Conservation (phyloP, 331 rosid species). For the Acacia concinna region DNA sequence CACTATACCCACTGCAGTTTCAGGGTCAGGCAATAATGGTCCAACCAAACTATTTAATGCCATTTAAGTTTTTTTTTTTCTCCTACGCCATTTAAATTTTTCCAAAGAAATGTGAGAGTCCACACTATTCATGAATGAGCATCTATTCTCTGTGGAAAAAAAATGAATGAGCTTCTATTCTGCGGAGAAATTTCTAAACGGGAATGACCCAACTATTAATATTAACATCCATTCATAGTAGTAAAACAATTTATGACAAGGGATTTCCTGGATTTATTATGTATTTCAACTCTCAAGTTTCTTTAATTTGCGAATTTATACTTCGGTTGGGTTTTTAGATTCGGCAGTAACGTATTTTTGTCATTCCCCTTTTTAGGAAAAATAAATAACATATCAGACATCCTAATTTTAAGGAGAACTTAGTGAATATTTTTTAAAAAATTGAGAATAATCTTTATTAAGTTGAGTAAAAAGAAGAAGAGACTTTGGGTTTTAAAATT, state of each 20-base stretch:
- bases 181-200: background rate
- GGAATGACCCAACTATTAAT: background rate
- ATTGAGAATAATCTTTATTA: background rate
- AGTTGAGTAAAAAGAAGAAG: background rate
- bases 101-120: background rate
- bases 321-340: background rate
- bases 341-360: background rate
- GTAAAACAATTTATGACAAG: background rate
- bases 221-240: too few species aligned
- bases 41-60: background rate
- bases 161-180: background rate
- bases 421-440: too few species aligned
- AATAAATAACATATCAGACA: too few species aligned
- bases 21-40: too few species aligned
- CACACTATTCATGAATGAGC: background rate
- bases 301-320: background rate
- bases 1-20: too few species aligned
- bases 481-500: background rate
- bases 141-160: too few species aligned
- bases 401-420: too few species aligned
- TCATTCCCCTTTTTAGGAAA: background rate
- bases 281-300: background rate
- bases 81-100: too few species aligned
- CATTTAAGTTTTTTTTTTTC: too few species aligned
- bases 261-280: background rate